Base-by-base conservation (phyloP, 148 eudicot genomes). In the Suaeda aralocaspica region DNA sequence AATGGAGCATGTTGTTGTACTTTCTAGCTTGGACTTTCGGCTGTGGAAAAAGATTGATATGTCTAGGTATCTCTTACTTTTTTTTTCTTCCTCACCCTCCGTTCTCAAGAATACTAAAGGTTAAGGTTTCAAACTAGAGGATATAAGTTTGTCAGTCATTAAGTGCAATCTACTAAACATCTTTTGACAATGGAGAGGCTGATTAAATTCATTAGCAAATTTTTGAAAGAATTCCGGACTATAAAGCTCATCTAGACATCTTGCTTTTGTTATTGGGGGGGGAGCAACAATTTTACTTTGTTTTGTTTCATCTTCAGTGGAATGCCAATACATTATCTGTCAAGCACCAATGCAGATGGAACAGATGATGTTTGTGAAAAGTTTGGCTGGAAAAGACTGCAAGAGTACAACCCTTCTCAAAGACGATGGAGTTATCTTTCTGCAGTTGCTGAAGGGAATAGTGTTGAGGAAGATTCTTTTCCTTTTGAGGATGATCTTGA, bases 21-120 rank as follows among this genome's bases (percentile, higher is more conserved):
- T 95, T 67, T 95, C 99, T 68, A 88, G 99, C 88, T 81, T 95
- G 78, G 99, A 95, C 74, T 95, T 95, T 80, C 84, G 90, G 58
- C 84, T 84, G 46, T 95, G 97, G 96, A 83, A 81, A 64, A 86
- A 79, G 66, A 82, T 95, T 57, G 97, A 95, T 64, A 86, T 83
- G 89, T 91, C 99, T 72, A 91, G 97, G 99, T 89, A 87, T 48
- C 59, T 42, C 34, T 29, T 13, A 28, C 42, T 68, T 57, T 63
- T 15, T 44, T 63, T 4, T 58, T n/a, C 13, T 52, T 52, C 22
- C 4, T 3, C 14, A 30, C 19, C 8, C 8, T 19, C 31, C 19
- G 11, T 6, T 18, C 3, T 60, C 19, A 19, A 31, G 26, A 3
- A 10, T 7, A 0, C 3, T 56, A 26, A 42, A 41, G 15, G 13